Evolutionary conservation across 2,329 filamentous ascomycete species (phyloP).

Genomic region (Hansfordia pulvinata): DNA sequence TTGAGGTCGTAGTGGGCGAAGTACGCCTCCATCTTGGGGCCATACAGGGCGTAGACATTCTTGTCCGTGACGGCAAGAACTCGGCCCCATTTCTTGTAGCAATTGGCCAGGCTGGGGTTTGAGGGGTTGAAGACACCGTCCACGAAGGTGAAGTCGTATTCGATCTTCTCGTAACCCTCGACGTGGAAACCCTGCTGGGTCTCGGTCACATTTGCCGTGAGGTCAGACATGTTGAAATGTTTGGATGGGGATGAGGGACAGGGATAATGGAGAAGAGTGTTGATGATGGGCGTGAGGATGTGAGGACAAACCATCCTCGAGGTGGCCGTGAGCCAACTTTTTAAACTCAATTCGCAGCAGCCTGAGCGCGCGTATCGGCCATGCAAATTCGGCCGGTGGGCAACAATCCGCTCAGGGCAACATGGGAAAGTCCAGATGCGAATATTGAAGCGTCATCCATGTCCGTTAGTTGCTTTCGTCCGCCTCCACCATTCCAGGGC

Average conservation of each 20-base stretch:
- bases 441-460: too few relatives aligned
- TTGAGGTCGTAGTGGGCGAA: conserved; percentile 50
- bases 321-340: too few relatives aligned
- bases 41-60: conserved; percentile 59
- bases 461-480: too few relatives aligned
- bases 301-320: too few relatives aligned
- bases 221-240: conserved; percentile 46
- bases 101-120: conserved; percentile 48
- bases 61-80: conserved; percentile 57
- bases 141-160: conserved; percentile 62
- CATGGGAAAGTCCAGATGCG: too few relatives aligned
- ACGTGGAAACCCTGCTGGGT: conserved; percentile 55
- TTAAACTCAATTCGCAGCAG: too few relatives aligned
- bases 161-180: conserved; percentile 62
- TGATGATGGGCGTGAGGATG: too few relatives aligned
- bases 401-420: background rate
- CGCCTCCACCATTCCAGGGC: too few relatives aligned
- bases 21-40: conserved; percentile 50
- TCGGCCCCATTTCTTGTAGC: conserved; percentile 51
- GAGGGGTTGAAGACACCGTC: conserved; percentile 51
- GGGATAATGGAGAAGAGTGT: background rate
- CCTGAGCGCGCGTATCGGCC: too few relatives aligned
- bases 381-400: background rate
- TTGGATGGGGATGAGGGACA: conserved; percentile 1
- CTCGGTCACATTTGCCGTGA: conserved; percentile 51